Evolutionary conservation across 1,284 basidiomycete species (phyloP).

Genomic region (Earliella scabrosa): DNA sequence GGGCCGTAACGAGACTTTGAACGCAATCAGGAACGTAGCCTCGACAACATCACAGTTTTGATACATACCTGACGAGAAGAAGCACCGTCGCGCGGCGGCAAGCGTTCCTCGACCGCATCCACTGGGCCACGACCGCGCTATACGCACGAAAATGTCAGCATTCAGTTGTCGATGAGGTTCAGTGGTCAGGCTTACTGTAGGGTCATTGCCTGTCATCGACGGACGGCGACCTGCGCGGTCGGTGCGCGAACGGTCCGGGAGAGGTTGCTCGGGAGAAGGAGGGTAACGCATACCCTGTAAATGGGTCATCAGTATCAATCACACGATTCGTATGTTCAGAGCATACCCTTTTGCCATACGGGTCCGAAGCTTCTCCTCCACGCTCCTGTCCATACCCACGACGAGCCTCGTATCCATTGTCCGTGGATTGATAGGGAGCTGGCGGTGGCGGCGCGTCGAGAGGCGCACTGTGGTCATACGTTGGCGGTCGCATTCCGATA

Average conservation of each 20-base stretch:
- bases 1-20: slow-evolving; percentile 16
- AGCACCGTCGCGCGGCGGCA: background rate
- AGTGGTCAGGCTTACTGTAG: slow-evolving; percentile 5
- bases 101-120: slow-evolving; percentile 1
- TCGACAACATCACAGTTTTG: too few species aligned
- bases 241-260: background rate
- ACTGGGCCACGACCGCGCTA: slow-evolving; percentile 7
- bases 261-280: background rate
- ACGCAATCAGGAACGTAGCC: background rate
- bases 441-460: background rate
- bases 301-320: background rate
- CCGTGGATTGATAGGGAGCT: background rate
- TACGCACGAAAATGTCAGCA: background rate
- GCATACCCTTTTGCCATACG: slow-evolving; percentile 14
- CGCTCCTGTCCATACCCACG: background rate
- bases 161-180: too few species aligned
- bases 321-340: background rate
- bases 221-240: slow-evolving; percentile 14
- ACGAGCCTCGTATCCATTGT: slow-evolving; percentile 9
- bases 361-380: background rate
- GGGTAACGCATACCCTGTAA: background rate
- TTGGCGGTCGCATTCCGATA: background rate
- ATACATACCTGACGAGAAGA: slow-evolving; percentile 11
- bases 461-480: background rate
- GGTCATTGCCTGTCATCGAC: slow-evolving; percentile 9